These are phyloP conservation scores for Naganishia sp. DNA, from an alignment of 1,284 basidiomycete genomes.

Conservation along the genomic window DNA sequence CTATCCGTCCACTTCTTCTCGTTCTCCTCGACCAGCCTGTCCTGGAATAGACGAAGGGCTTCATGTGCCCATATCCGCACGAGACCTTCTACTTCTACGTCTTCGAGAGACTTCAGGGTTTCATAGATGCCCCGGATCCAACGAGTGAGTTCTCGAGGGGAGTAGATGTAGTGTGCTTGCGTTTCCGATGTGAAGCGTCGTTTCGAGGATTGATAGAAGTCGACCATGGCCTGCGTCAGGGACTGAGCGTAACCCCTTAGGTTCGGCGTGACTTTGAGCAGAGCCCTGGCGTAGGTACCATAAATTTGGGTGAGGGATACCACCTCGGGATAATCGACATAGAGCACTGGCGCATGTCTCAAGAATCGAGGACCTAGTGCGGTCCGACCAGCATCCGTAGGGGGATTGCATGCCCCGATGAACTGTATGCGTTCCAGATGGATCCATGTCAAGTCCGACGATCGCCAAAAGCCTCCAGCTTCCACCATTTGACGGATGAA, in stretches of 20 bases:
- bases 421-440: conserved; percentile 97
- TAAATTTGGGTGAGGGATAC: conserved; percentile 98
- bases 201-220: conserved; percentile 92
- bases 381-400: conserved; percentile 99
- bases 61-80: conserved; percentile 99
- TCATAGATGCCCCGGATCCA: conserved; percentile 99
- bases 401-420: conserved; percentile 98
- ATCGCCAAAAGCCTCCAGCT: conserved; percentile 91
- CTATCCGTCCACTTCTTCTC: conserved; percentile 96
- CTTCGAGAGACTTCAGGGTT: conserved; percentile 88
- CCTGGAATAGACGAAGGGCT: conserved; percentile 94
- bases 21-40: conserved; percentile 87
- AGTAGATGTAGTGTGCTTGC: conserved; percentile 99
- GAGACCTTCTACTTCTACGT: conserved; percentile 86
- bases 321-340: conserved; percentile 99
- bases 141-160: conserved; percentile 95
- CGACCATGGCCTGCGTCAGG: conserved; percentile 96
- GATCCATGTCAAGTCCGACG: conserved; percentile 95
- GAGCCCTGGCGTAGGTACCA: conserved; percentile 95
- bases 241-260: conserved; percentile 91
- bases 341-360: conserved; percentile 95
- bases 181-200: conserved; percentile 90
- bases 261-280: conserved; percentile 93
- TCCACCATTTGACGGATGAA: conserved; percentile 98
- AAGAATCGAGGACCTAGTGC: conserved; percentile 95